Evolutionary conservation across 495 filamentous ascomycete genomes (phyloP), one percentile per base, ranked within the genome.

Genomic region (Aspergillus saccharolyticus): DNA sequence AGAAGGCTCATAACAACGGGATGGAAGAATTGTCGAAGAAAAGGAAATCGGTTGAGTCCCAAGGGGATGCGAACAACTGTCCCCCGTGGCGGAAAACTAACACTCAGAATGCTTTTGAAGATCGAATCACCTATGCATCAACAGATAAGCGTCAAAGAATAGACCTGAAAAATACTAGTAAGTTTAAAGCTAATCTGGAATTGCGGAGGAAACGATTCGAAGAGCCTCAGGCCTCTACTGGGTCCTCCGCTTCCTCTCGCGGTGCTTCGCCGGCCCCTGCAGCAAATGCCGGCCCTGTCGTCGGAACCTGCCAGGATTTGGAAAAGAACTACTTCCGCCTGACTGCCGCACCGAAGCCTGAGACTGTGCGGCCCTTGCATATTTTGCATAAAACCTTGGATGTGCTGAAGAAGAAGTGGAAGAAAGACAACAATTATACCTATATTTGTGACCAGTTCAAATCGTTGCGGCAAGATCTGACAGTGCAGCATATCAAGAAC

Each of bases 391-490:
- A 91, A 68, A 91, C 95, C 15, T 72, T 97, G 64, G 90, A 95
- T 56, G 72, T 94, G 21, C 72, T 99, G 63, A 96, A 95, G 77
- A 88, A 84, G 74, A 97, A 95, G 74, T 98, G 94, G 94, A 89
- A 84, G 63, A 83, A 85, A 61, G 92, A 97, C 64, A 87, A 85
- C 72, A 96, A 97, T 71, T 99, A 99, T 71, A 81, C 81, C 45
- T 97, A 96, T 77, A 96, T 96, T 56, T 97, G 95, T 81, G 93
- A 97, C 68, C 94, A 99, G 80, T 96, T 97, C 80, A 99, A 99
- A 72, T 99, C 94, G 10, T 79, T 97, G 61, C 90, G 94, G 25
- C 94, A 99, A 76, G 94, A 99, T 77, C 82, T 99, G 70, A 97
- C 94, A 43, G 94, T 99, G 53, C 94, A 99, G 72, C 91, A 89